A percentile compares a stretch with the other conserved stretches of the same genome.
These are phyloP conservation scores for Medicago ruthenica DNA, from an alignment of 306 rosid species.

Conservation along the genomic window DNA sequence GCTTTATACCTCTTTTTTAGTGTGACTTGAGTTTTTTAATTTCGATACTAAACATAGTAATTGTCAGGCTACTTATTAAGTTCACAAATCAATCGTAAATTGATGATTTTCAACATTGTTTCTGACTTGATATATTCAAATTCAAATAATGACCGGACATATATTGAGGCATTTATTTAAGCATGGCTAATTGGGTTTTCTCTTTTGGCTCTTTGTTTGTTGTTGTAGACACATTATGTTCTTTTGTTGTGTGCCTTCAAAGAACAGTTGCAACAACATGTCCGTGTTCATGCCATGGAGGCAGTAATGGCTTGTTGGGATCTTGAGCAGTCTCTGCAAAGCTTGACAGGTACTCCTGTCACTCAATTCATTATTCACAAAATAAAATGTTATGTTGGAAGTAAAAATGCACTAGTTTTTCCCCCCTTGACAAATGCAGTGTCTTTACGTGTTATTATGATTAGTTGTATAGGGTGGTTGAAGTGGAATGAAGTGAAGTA, in stretches of 20 bases:
- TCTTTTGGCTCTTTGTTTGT: conserved; percentile 2
- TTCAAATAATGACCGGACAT: too few relatives aligned
- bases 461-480: too few relatives aligned
- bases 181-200: neutral
- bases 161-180: neutral
- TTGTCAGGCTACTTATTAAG: too few relatives aligned
- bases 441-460: too few relatives aligned
- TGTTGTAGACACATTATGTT: conserved; percentile 71
- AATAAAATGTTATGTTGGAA: neutral
- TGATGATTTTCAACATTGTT: too few relatives aligned
- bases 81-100: too few relatives aligned
- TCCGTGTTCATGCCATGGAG: conserved; percentile 89
- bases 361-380: neutral
- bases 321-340: conserved; percentile 84
- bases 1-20: too few relatives aligned
- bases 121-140: neutral
- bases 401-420: neutral
- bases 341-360: conserved; percentile 66
- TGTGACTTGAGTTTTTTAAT: too few relatives aligned
- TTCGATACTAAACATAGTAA: too few relatives aligned
- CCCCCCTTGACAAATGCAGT: too few relatives aligned
- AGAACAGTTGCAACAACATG: conserved; percentile 89
- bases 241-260: conserved; percentile 79
- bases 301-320: conserved; percentile 98
- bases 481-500: too few relatives aligned